Evolutionary conservation across 495 filamentous ascomycete genomes (phyloP).

Genomic region (Xylaria sp.): DNA sequence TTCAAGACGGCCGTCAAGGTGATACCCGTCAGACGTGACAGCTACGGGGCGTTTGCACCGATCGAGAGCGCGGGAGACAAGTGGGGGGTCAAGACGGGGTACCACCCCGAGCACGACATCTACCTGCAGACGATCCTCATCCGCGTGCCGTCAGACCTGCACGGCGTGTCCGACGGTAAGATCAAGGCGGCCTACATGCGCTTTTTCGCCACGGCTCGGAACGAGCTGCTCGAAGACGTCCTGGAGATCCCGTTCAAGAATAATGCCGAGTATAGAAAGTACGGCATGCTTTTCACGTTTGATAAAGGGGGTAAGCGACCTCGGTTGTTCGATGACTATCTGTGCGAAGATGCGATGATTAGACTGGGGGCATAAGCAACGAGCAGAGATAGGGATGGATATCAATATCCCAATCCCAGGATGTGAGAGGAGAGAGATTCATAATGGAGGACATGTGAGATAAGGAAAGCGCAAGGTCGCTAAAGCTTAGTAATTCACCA

Average conservation of each 20-base stretch:
- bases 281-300: conserved; percentile 6
- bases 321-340: conserved; percentile 3
- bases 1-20: neutral
- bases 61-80: neutral
- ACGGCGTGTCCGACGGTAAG: neutral
- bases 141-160: neutral
- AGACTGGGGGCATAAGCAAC: neutral
- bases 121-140: conserved; percentile 1
- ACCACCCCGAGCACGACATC: neutral
- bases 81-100: conserved; percentile 14
- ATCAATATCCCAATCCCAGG: too few species aligned
- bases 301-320: neutral
- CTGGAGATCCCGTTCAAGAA: neutral
- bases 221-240: neutral
- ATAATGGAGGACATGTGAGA: neutral
- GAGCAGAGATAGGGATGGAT: neutral
- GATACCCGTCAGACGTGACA: neutral
- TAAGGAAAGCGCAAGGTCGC: neutral
- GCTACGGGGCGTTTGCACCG: neutral
- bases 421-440: neutral
- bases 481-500: neutral
- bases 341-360: conserved; percentile 2
- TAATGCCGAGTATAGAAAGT: neutral
- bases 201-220: neutral
- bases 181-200: neutral